phyloP scores from a whole-genome alignment of 2,329 filamentous ascomycete genomes.

The Eurotiales sp. region DNA sequence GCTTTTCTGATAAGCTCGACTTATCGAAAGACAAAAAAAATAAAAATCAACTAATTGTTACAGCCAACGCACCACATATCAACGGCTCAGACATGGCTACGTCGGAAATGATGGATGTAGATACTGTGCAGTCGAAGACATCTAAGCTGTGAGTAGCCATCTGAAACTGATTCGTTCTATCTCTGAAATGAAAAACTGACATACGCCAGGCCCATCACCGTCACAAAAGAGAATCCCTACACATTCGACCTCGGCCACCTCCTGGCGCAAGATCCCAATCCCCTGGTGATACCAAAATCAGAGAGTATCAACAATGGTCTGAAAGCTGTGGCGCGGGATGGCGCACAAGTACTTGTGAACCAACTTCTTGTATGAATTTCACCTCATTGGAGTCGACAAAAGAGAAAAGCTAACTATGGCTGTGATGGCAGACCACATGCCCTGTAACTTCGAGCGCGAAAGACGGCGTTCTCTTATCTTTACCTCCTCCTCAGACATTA shows the following conservation, averaged over 20 bases:
- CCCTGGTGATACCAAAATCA: slow-evolving; percentile 57
- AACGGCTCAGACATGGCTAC: slow-evolving; percentile 4
- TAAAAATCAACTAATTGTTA: not conserved
- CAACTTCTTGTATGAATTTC: slow-evolving; percentile 63
- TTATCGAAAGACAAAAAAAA: slow-evolving; percentile 10
- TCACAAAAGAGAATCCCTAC: slow-evolving; percentile 82
- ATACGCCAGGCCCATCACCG: slow-evolving; percentile 52
- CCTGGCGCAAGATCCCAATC: slow-evolving; percentile 82
- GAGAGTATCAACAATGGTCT: slow-evolving; percentile 62
- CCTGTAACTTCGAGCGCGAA: slow-evolving; percentile 64
- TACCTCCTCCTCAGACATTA: slow-evolving; percentile 66
- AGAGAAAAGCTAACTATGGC: not conserved
- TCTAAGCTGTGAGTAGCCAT: slow-evolving; percentile 37
- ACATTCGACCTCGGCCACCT: slow-evolving; percentile 89
- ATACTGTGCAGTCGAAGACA: slow-evolving; percentile 2
- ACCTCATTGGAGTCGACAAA: not conserved
- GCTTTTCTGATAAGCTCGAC: slow-evolving; percentile 25
- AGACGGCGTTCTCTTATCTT: slow-evolving; percentile 70
- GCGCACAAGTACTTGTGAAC: slow-evolving; percentile 88
- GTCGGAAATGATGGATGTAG: slow-evolving; percentile 8
- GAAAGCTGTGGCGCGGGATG: slow-evolving; percentile 73
- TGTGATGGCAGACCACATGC: slow-evolving; percentile 67
- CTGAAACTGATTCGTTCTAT: not conserved
- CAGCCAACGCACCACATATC: not conserved
- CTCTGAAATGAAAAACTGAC: not conserved